Evolutionary conservation across 192 early-diverging fungal species (phyloP).

Genomic region (Kappamyces sp.): DNA sequence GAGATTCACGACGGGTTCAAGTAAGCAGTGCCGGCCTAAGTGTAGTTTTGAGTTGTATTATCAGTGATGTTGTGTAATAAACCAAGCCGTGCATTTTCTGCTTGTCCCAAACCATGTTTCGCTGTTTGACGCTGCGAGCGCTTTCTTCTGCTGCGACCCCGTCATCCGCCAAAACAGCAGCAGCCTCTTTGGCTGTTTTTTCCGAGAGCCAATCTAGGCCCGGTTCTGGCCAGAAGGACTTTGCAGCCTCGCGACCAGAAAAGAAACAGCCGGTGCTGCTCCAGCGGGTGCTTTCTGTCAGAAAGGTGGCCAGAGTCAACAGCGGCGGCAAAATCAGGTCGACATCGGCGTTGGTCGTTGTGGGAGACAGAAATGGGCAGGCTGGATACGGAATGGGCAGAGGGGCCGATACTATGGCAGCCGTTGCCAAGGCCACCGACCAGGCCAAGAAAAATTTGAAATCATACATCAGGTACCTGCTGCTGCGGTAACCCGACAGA

Average conservation of each 20-base stretch:
- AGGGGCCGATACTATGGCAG: conserved; percentile 66
- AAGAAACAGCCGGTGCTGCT: not conserved
- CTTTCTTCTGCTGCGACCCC: conserved; percentile 15
- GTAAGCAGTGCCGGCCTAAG: conserved; percentile 50
- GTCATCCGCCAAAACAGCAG: no score
- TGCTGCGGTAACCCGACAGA: conserved; percentile 55
- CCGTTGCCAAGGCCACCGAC: conserved; percentile 82
- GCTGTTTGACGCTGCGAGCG: conserved; percentile 24
- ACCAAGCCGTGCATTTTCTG: no score
- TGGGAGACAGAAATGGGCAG: conserved; percentile 85
- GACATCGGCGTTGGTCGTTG: conserved; percentile 88
- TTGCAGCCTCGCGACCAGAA: no score
- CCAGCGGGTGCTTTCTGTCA: conserved; percentile 39
- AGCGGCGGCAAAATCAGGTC: conserved; percentile 51
- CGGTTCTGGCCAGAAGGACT: no score
- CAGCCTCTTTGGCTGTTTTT: no score
- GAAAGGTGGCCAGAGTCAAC: conserved; percentile 39
- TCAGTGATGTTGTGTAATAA: conserved; percentile 33
- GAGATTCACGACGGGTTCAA: conserved; percentile 88
- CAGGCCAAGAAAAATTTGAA: conserved; percentile 82
- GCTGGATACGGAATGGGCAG: conserved; percentile 93
- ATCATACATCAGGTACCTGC: no score
- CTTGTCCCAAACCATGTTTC: not conserved
- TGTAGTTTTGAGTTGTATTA: conserved; percentile 40
- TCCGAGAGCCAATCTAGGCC: no score